A percentile compares a stretch with the other conserved stretches of the same genome.
Evolutionary conservation across 805 yeast genomes (phyloP).

Genomic region (Lipomyces orientalis): DNA sequence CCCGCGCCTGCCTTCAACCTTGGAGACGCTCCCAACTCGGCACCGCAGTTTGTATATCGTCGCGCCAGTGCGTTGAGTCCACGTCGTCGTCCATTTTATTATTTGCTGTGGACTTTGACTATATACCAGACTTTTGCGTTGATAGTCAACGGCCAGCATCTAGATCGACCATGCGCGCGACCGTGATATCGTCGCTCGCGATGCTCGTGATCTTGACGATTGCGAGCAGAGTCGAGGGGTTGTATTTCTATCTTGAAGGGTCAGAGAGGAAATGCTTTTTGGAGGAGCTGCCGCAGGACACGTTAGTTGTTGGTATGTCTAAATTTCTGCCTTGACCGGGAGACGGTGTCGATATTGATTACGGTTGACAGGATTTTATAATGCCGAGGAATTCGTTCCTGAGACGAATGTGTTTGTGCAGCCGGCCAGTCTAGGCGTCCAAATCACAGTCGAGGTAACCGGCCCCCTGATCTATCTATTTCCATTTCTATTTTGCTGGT

Average conservation of each 20-base stretch:
- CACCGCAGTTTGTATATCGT: too few relatives aligned
- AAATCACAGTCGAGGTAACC: constrained; percentile 68
- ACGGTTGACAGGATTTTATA: constrained; percentile 53
- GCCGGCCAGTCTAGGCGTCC: constrained; percentile 59
- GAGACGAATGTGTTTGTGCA: constrained; percentile 58
- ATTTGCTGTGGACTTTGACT: not conserved
- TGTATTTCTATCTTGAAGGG: constrained; percentile 81
- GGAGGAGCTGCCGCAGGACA: constrained; percentile 76
- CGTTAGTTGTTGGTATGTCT: constrained; percentile 76
- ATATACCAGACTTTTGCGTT: not conserved
- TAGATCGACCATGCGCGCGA: not conserved
- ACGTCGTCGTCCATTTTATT: too few relatives aligned
- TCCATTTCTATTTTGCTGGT: not conserved
- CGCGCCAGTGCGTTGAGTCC: too few relatives aligned
- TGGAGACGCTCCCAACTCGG: too few relatives aligned
- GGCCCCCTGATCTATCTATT: too few relatives aligned
- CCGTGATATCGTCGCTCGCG: not conserved
- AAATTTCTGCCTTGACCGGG: too few relatives aligned
- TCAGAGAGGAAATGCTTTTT: constrained; percentile 81
- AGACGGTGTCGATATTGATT: not conserved
- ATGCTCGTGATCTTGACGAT: constrained; percentile 32
- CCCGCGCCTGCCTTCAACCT: too few relatives aligned
- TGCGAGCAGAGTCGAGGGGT: constrained; percentile 48
- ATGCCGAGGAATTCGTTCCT: constrained; percentile 66
- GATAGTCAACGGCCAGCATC: not conserved